Evolutionary conservation across 1,139 yeast genomes (phyloP).

Genomic region (Yamadazyma trypodendri): DNA sequence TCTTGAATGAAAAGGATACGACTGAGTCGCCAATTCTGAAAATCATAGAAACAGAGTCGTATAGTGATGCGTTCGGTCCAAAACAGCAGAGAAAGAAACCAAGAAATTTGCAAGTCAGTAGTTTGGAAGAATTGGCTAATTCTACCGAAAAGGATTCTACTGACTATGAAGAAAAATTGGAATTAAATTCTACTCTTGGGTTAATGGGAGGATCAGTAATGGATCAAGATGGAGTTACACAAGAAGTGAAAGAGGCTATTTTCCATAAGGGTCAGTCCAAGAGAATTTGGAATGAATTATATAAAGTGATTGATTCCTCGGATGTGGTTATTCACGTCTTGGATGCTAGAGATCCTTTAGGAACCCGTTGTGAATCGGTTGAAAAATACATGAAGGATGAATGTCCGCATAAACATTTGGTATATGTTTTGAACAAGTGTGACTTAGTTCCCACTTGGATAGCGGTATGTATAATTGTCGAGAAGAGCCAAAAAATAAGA

Average conservation of each 20-base stretch:
- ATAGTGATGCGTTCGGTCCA: slow-evolving; percentile 84
- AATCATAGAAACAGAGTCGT: slow-evolving; percentile 87
- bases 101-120: slow-evolving; percentile 65
- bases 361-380: slow-evolving; percentile 90
- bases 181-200: slow-evolving; percentile 72
- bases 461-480: slow-evolving; percentile 74
- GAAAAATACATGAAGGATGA: slow-evolving; percentile 92
- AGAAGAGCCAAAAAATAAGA: neutral
- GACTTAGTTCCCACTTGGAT: slow-evolving; percentile 99
- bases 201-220: slow-evolving; percentile 69
- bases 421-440: slow-evolving; percentile 93
- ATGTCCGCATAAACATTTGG: slow-evolving; percentile 94
- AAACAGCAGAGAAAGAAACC: slow-evolving; percentile 94
- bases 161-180: slow-evolving; percentile 69
- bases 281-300: slow-evolving; percentile 97
- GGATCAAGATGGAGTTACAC: slow-evolving; percentile 77
- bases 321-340: slow-evolving; percentile 95
- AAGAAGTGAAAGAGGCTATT: slow-evolving; percentile 92
- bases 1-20: slow-evolving; percentile 79
- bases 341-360: slow-evolving; percentile 97
- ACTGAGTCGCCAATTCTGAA: slow-evolving; percentile 74
- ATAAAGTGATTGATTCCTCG: slow-evolving; percentile 92
- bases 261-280: slow-evolving; percentile 97
- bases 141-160: slow-evolving; percentile 58
- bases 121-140: slow-evolving; percentile 78